Base-by-base conservation (phyloP, 176 grass and related monocot genomes). In the Eleusine indica region DNA sequence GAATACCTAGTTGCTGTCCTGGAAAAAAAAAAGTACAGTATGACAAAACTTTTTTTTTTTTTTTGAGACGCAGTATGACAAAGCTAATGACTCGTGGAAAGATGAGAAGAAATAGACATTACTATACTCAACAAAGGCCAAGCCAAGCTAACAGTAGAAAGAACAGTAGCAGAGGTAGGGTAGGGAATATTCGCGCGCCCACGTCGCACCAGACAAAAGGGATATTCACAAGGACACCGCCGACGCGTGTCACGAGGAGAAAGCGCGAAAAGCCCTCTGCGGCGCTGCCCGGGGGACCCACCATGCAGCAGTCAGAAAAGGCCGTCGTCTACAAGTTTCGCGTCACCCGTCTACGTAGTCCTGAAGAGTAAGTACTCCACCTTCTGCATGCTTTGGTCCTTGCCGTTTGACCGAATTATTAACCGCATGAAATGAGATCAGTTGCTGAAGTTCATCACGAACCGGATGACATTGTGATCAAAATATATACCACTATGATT, bases 151-250 rank as follows among this genome's bases (percentile, higher is more conserved):
- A 8, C 44, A 47, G 44, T 47, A 47, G 44, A 47, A 47, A n/a
- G 5, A 58, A 58, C 3, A 5, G 73, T 4, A 6, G 15, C 15
- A 65, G 28, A 35, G 41, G 43, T 47, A 13, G 15, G 51, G 3
- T 3, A 6, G 5, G 19, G 87, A 90, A 92, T 88, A 88, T 95
- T 95, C 89, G 65, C 13, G 47, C 19, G 68, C 80, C 66, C 66
- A 37, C 21, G 37, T 42, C 74, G 80, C 87, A 77, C 46, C 82
- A 89, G 93, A 91, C 93, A 92, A 89, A 96, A 96, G 83, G 89
- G 75, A 94, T 99, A 96, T 94, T 96, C 93, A 84, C 81, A 83
- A 70, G 82, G 89, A 84, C 56, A 29, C 7, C 51, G 30, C 56
- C 69, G 90, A 91, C 91, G 80, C 85, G 84, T 90, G 96, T 85